Evolutionary conservation across 805 yeast genomes (phyloP).

Genomic region (Metschnikowia cerradonensis): DNA sequence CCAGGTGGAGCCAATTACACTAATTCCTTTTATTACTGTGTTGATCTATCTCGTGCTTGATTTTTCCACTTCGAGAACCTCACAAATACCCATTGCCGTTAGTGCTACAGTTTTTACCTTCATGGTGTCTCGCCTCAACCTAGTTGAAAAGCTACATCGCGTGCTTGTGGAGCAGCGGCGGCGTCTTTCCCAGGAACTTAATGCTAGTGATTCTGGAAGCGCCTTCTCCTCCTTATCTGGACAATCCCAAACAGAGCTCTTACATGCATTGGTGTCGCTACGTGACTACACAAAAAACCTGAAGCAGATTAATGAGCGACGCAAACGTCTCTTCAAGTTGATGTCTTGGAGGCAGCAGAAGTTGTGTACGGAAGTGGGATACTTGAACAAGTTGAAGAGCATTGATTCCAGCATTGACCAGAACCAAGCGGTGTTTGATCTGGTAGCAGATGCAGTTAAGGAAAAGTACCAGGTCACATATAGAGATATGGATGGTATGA

Average conservation of each 20-base stretch:
- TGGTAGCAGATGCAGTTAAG: slow-evolving; percentile 43
- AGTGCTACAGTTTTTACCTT: background rate
- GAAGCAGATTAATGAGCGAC: slow-evolving; percentile 42
- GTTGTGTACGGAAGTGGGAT: slow-evolving; percentile 49
- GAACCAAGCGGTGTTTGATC: slow-evolving; percentile 47
- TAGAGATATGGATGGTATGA: slow-evolving; percentile 15
- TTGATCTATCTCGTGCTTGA: background rate
- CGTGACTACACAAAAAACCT: slow-evolving; percentile 39
- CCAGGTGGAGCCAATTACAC: background rate
- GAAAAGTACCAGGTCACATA: slow-evolving; percentile 41
- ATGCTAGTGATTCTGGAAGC: background rate
- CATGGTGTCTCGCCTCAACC: background rate
- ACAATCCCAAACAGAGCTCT: slow-evolving; percentile 26
- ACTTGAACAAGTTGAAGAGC: slow-evolving; percentile 46
- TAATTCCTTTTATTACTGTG: background rate
- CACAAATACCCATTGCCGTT: background rate
- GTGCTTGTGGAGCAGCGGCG: background rate
- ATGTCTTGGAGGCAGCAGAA: slow-evolving; percentile 57
- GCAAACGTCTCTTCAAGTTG: slow-evolving; percentile 40
- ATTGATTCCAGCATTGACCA: slow-evolving; percentile 45
- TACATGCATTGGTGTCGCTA: slow-evolving; percentile 46
- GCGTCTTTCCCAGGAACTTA: background rate
- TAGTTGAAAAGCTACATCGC: background rate
- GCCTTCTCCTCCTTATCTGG: slow-evolving; percentile 17
- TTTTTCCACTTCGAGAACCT: background rate